Evolutionary conservation across 2,329 filamentous ascomycete species (phyloP).

Genomic region (Monilinia polystroma): DNA sequence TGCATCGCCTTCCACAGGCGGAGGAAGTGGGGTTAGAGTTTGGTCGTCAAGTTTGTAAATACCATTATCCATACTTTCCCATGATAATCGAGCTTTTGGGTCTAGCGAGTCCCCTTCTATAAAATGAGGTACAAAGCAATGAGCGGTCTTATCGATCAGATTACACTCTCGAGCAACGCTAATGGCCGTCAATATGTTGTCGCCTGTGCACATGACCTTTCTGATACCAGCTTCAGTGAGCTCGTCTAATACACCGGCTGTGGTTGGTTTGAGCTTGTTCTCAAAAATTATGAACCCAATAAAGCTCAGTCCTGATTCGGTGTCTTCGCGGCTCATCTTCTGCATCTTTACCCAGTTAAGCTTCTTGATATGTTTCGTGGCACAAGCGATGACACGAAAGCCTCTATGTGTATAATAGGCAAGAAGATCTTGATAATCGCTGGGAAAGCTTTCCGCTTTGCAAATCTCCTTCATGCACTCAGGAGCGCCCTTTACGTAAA

Average conservation of each 20-base stretch:
- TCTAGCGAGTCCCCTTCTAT: slow-evolving; percentile 73
- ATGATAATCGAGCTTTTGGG: slow-evolving; percentile 70
- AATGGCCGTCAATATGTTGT: slow-evolving; percentile 96
- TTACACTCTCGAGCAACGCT: slow-evolving; percentile 90
- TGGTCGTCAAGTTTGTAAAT: slow-evolving; percentile 74
- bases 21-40: slow-evolving; percentile 72
- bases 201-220: slow-evolving; percentile 94
- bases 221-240: slow-evolving; percentile 80
- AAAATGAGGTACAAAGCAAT: slow-evolving; percentile 93
- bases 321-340: slow-evolving; percentile 85
- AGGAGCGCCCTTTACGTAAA: slow-evolving; percentile 95
- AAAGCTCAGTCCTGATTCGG: slow-evolving; percentile 81
- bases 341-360: slow-evolving; percentile 93
- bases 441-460: slow-evolving; percentile 75
- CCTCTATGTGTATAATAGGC: slow-evolving; percentile 92
- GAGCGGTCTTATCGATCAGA: slow-evolving; percentile 74
- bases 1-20: slow-evolving; percentile 69
- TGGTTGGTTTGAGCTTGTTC: slow-evolving; percentile 93
- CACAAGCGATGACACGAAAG: slow-evolving; percentile 94
- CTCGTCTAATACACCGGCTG: slow-evolving; percentile 77
- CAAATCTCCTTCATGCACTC: slow-evolving; percentile 97
- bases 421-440: slow-evolving; percentile 85
- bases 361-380: slow-evolving; percentile 82
- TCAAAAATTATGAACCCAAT: slow-evolving; percentile 98
- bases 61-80: slow-evolving; percentile 94